Evolutionary conservation across 768 basidiomycete genomes (phyloP), one percentile per base, ranked within the genome.

Genomic region (Rubroboletus satanas): DNA sequence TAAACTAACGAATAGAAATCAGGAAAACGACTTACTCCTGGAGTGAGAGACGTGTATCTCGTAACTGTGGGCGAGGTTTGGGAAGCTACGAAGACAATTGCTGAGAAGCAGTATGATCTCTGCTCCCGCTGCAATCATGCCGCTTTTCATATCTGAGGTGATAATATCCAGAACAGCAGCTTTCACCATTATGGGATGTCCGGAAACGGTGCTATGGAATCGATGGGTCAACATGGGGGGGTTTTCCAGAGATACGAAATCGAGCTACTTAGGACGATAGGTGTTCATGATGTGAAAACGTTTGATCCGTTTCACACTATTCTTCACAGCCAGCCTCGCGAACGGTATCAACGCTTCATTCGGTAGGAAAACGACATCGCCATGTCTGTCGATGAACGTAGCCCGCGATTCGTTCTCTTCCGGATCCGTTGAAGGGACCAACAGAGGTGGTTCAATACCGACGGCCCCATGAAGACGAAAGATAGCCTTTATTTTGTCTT

Each of bases 381-480:
- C 92, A 52, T 86, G 85, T 44, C 83, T 75, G 71, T 96, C 94
- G 31, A 98, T 79, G 59, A 92, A 83, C 7, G 83, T 75, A 3
- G 88, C 90, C 29, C 85, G 82, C 7, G 77, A 80, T 39, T 79
- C 78, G 32, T 85, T 82, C 31, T 89, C 85, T 17, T 83, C 82
- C 4, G 77, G 73, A 31, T 84, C 79, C 45, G 81, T 77, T 2
- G 83, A 77, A 1, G 89, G 94, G 68, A 92, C 82, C 11, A 97
- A 75, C n/a, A 95, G 70, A 0, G 93, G 88, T 0, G 93, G 87
- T 61, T 90, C 89, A 71, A 87, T 86, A 58, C 93, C 84, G 1
- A 96, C 83, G 4, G 95, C 94, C 7, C 95, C 95, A 64, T 95
- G 95, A 5, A 95, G 78, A 36, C 86, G 83, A 70, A 96, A 95